Evolutionary conservation across 2,329 filamentous ascomycete species (phyloP).

Genomic region (Fusarium pininemorale): DNA sequence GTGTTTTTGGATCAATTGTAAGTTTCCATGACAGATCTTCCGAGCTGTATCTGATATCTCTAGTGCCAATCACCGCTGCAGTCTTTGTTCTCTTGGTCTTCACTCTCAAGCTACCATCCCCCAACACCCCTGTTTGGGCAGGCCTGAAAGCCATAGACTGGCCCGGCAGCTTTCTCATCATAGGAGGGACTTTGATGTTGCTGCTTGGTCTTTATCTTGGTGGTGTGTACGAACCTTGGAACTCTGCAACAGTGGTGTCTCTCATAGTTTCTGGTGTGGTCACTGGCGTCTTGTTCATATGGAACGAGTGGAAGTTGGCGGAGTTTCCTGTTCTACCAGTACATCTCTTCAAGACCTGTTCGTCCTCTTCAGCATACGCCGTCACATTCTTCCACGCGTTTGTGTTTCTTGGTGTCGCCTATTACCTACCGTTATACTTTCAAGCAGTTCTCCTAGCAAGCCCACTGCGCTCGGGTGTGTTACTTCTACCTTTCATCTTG

Average conservation of each 20-base stretch:
- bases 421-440: conserved; percentile 79
- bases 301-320: conserved; percentile 71
- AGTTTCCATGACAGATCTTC: neutral
- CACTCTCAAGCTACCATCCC: conserved; percentile 73
- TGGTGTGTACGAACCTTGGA: conserved; percentile 70
- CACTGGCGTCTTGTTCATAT: conserved; percentile 61
- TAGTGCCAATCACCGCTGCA: conserved; percentile 60
- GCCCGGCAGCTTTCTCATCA: conserved; percentile 68
- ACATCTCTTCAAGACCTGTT: conserved; percentile 63
- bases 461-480: conserved; percentile 68
- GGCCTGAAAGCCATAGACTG: conserved; percentile 71
- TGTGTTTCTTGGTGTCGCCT: conserved; percentile 71
- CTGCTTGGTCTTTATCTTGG: conserved; percentile 76
- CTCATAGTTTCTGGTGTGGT: conserved; percentile 68
- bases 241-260: conserved; percentile 68
- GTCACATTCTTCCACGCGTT: conserved; percentile 58
- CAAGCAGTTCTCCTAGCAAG: conserved; percentile 71
- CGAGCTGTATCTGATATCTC: neutral
- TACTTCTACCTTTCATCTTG: conserved; percentile 69
- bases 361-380: conserved; percentile 65
- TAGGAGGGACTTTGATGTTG: conserved; percentile 74
- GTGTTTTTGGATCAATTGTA: conserved; percentile 64
- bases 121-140: conserved; percentile 67
- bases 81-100: conserved; percentile 68
- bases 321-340: conserved; percentile 75